Evolutionary conservation across 352 stramenopile species (phyloP), one percentile per base, ranked within the genome.

Genomic region (Phytophthora vignae): DNA sequence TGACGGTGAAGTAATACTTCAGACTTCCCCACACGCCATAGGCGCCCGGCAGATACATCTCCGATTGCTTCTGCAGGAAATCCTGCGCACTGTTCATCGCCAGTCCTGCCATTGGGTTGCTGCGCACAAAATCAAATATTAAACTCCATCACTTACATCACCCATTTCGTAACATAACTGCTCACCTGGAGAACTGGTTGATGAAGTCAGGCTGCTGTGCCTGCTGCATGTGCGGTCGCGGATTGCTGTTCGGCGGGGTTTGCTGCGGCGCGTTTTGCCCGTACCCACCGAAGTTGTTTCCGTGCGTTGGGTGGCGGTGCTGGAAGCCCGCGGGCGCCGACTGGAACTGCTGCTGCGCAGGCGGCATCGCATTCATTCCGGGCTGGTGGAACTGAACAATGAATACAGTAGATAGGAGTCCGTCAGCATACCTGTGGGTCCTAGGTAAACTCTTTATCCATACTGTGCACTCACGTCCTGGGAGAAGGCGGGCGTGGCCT

Each of bases 1-100:
- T 94, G 61, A 97, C 90, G 54, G 85, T 95, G 64, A 97, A 96
- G 55, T 96, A 96, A 71, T 95, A 95, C 77, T 96, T 96, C 59
- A 95, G 76, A 52, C 78, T 94, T 10, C 87, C 88, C 81, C 90
- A 92, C 36, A 94, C 66, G 9, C 86, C 88, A 56, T 95, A 92
- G 10, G 90, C 90, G 10, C 88, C 87, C 0, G 90, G 90, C 14
- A 96, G 73, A 49, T 94, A 96, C 58, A 92, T 84, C 60, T 89
- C 80, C 55, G 87, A 93, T 58, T 96, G 88, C 50, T 96, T 93
- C 55, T 89, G 77, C 59, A 96, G 69, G 56, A 95, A 93, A 69
- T 94, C 84, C 64, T 92, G 84, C 5, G 88, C 90, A 31, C 82
- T 93, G 71, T 94, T 95, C 88, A 96, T 95, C 44, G 87, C 87